Evolutionary conservation across 495 filamentous ascomycete species (phyloP), one percentile per base, ranked within the genome.

Genomic region (Venustampulla echinocandica): DNA sequence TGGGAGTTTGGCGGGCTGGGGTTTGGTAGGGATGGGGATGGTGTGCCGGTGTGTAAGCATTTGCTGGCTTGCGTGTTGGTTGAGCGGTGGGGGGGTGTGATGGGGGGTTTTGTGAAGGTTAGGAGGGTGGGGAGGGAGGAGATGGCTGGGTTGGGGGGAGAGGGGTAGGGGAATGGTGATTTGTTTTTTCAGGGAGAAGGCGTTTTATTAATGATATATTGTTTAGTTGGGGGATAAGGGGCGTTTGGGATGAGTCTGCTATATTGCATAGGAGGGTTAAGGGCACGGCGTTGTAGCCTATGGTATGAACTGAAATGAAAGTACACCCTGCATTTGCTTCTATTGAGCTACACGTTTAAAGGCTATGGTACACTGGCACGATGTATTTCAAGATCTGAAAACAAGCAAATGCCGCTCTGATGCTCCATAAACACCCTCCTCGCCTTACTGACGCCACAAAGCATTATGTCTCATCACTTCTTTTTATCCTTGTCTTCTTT

Each of bases 21-120:
- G 24, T 49, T 21, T 15, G 49, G 54, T 43, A 47, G 46, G 2
- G 60, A 51, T n/a, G 54, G 52, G 13, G 56, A 44, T 1, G 52
- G 22, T 14, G 62, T 72, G 39, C 85, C 88, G 2, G 71, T 84
- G 24, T 97, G 90, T 59, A 95, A 96, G 65, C 90, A 97, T 64
- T 56, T 96, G 14, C 69, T 97, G 20, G 90, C 90, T 15, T 90
- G 86, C 64, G 57, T 90, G 39, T 55, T 97, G 52, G 80, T 71
- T n/a, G 84, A 82, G 63, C 62, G 74, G 30, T 89, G 85, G 66
- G 54, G 54, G 1, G 64, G 44, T 3, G 57, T 85, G 23, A 71
- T 88, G 45, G 69, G 69, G 10, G 50, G 57, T 3, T 74, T 74
- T 54, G 70, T 80, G 32, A 71, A 69, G 28, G 69, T 76, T 57